Evolutionary conservation across 306 rosid genomes (phyloP).

Genomic region (Vicia villosa): DNA sequence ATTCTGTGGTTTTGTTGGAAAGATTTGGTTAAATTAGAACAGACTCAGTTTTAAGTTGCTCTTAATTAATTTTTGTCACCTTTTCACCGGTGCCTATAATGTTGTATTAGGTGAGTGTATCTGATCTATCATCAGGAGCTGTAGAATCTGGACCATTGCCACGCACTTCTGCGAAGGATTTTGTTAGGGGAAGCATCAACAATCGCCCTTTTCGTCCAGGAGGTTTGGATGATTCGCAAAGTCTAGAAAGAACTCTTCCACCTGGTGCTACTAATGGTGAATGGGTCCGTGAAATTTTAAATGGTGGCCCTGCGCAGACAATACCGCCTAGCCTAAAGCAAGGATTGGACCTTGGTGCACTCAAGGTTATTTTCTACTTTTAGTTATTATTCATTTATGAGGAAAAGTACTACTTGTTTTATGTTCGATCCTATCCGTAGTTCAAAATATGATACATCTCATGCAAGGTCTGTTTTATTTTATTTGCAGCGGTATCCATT

Average conservation of each 20-base stretch:
- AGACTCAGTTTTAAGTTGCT: conserved; percentile 25
- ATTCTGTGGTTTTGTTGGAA: conserved; percentile 29
- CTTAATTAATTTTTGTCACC: conserved; percentile 35
- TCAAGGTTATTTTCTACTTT: conserved; percentile 61
- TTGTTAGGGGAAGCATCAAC: conserved; percentile 86
- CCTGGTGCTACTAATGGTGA: conserved; percentile 80
- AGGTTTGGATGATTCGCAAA: conserved; percentile 85
- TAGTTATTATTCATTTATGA: conserved; percentile 4
- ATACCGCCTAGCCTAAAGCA: conserved; percentile 83
- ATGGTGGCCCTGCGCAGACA: conserved; percentile 79
- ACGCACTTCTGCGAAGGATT: conserved; percentile 72
- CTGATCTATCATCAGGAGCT: conserved; percentile 68
- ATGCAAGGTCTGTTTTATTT: conserved; percentile 17
- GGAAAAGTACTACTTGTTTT: conserved; percentile 31
- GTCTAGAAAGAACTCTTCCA: conserved; percentile 72
- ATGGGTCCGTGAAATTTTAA: conserved; percentile 81
- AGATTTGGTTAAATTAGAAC: conserved; percentile 26
- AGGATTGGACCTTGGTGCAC: conserved; percentile 81
- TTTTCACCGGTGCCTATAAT: conserved; percentile 46
- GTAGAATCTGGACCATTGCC: conserved; percentile 84
- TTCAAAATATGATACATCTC: conserved; percentile 25
- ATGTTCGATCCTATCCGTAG: conserved; percentile 3
- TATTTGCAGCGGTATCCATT: conserved; percentile 67
- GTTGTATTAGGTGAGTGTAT: conserved; percentile 76
- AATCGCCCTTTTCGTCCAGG: conserved; percentile 96